Base-by-base conservation (phyloP, 495 filamentous ascomycete species). In the Neurospora sp. region DNA sequence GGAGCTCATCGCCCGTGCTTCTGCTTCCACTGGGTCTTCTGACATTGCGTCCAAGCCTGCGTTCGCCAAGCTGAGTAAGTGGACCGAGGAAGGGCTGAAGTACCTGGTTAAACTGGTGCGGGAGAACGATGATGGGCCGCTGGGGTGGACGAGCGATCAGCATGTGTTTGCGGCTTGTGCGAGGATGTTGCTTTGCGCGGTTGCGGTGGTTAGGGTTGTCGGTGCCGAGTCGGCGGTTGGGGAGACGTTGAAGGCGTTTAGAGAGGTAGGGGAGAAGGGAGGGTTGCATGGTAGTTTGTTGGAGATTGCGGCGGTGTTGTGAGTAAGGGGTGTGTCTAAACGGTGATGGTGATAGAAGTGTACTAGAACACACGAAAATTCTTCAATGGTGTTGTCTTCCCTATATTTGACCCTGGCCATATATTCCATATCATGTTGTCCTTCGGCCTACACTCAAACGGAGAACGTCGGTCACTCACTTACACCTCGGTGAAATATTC, bases 61-160 rank as follows among this genome's bases (percentile, higher is more conserved):
- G 10, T 42, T 76, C 1, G 38, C 40, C 18, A 27, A 65, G 16
- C 78, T 86, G 8, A 71, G 61, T 12, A 45, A 72, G 40, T 94
- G 92, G 92, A 84, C 87, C 0, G 81, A 81, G 1, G 83, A 86
- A 3, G 93, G 90, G 1, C 75, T 94, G 22, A 59, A 71, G 3
- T 79, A 81, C 40, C 69, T 95, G 9, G 79, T 79, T 9, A 73
- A 77, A n/a, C 80, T 84, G 8, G 31, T 31, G 37, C 45, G n/a
- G 42, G 76, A 81, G 10, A 74, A 39, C 14, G 75, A 76, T 22
- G 91, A 94, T 81, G 91, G 91, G 3, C 84, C 90, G 31, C 76
- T 94, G 27, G 92, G 92, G 39, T 93, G 91, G 92, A 87, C 87
- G 3, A 88, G 90, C 4, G 91, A 91, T 75, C 87, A 91, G 16